phyloP scores from a whole-genome alignment of 2,329 filamentous ascomycete species.

The Fusarium gaditjirri region DNA sequence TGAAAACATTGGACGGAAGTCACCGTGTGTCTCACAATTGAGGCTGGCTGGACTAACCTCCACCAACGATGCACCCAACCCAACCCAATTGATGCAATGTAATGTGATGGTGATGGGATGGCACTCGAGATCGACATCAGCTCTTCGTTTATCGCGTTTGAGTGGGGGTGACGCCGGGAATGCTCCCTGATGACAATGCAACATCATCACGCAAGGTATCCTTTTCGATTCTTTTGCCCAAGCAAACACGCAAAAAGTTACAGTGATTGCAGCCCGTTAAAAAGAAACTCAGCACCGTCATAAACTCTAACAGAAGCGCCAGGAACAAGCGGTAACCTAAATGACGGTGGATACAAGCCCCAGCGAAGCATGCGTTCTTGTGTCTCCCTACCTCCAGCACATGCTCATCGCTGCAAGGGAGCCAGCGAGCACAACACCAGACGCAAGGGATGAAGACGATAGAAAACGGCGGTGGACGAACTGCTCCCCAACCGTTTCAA shows the following conservation, averaged over 20 bases:
- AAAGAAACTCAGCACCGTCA: background rate
- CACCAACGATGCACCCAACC: background rate
- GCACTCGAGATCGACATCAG: conserved; percentile 11
- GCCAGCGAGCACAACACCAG: background rate
- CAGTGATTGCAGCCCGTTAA: background rate
- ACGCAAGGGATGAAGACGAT: conserved; percentile 7
- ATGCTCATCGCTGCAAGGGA: conserved; percentile 9
- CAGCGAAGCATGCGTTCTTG: background rate
- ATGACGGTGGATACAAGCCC: conserved; percentile 3
- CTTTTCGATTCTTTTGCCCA: background rate
- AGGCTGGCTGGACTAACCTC: conserved; percentile 1
- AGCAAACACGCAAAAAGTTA: background rate
- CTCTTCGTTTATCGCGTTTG: conserved; percentile 22
- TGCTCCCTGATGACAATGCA: background rate
- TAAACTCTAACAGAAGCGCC: background rate
- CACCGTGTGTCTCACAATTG: background rate
- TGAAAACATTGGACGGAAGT: background rate
- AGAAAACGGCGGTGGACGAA: background rate
- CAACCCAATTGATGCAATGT: background rate
- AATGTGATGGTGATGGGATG: background rate
- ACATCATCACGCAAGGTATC: background rate
- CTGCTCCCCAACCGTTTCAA: background rate
- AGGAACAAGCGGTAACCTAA: conserved; percentile 17
- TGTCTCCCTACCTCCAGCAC: background rate
- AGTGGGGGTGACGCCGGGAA: conserved; percentile 12